These are phyloP conservation scores for Cytospora mali DNA, from an alignment of 2,329 filamentous ascomycete genomes.

Conservation along the genomic window DNA sequence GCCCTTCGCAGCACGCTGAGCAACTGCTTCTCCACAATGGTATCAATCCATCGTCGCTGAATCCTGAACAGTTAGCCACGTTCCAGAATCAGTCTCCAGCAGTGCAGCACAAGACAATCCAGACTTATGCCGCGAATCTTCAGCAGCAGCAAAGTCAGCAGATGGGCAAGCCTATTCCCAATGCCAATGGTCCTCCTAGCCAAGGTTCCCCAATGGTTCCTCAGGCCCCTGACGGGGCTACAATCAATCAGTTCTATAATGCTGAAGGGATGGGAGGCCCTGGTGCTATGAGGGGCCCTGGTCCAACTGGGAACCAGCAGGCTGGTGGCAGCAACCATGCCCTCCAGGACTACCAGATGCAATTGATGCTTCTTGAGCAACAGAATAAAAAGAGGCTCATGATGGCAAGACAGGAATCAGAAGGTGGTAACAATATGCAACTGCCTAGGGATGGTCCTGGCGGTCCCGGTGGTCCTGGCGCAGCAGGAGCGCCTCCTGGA, in stretches of 20 bases:
- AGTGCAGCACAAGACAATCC: constrained; percentile 80
- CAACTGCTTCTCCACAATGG: constrained; percentile 68
- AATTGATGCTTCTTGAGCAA: constrained; percentile 83
- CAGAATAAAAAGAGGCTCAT: constrained; percentile 85
- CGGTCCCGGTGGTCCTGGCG: constrained; percentile 57
- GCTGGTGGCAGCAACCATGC: constrained; percentile 72
- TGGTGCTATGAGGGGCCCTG: constrained; percentile 58
- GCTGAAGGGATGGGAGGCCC: constrained; percentile 60
- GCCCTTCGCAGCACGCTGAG: constrained; percentile 47
- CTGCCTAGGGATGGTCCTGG: constrained; percentile 55
- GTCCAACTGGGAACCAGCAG: constrained; percentile 49
- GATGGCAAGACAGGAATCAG: constrained; percentile 81
- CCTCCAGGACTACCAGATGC: constrained; percentile 88
- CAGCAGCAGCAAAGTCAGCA: constrained; percentile 79
- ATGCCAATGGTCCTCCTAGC: constrained; percentile 68
- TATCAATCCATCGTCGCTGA: constrained; percentile 75
- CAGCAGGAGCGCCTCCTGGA: constrained; percentile 45
- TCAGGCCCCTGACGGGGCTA: constrained; percentile 66
- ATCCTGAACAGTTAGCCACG: constrained; percentile 72
- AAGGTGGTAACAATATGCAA: constrained; percentile 58
- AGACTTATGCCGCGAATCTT: constrained; percentile 83
- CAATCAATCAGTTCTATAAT: constrained; percentile 65
- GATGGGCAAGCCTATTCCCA: constrained; percentile 82
- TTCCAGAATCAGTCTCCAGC: constrained; percentile 58
- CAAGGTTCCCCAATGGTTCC: constrained; percentile 85